Conservation (phyloP, 2,329 filamentous ascomycete genomes). For the Cercospora nicotianae region DNA sequence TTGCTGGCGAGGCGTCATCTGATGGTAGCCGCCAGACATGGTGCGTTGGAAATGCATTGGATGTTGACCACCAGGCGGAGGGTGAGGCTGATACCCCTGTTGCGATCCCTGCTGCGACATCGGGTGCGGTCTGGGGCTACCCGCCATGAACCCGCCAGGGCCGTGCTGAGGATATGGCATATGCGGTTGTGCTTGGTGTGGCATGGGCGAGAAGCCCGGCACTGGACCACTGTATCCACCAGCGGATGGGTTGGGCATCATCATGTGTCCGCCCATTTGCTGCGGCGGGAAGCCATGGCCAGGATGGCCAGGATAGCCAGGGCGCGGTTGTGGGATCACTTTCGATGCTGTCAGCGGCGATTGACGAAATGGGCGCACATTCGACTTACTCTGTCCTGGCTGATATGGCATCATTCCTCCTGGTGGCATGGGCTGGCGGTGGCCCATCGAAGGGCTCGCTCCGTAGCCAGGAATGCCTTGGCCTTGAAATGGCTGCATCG, state of each 20-base stretch:
- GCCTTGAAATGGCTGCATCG: slow-evolving; percentile 60
- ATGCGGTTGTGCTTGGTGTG: slow-evolving; percentile 67
- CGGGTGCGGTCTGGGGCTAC: slow-evolving; percentile 82
- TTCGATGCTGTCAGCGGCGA: slow-evolving; percentile 68
- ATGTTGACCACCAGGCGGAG: slow-evolving; percentile 29
- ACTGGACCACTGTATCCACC: slow-evolving; percentile 70
- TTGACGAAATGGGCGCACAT: slow-evolving; percentile 33
- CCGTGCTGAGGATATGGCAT: slow-evolving; percentile 39
- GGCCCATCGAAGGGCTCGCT: slow-evolving; percentile 65
- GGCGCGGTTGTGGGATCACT: slow-evolving; percentile 40
- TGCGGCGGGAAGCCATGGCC: slow-evolving; percentile 24
- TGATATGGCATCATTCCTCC: slow-evolving; percentile 30
- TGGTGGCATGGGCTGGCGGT: slow-evolving; percentile 31
- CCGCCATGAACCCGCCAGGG: slow-evolving; percentile 63
- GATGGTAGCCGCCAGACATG: slow-evolving; percentile 38
- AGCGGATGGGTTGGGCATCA: slow-evolving; percentile 72
- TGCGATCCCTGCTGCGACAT: slow-evolving; percentile 96
- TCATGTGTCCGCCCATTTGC: slow-evolving; percentile 69
- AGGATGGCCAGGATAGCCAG: slow-evolving; percentile 25
- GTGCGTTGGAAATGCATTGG: slow-evolving; percentile 32
- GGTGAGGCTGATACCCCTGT: slow-evolving; percentile 63
- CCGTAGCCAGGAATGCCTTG: slow-evolving; percentile 70
- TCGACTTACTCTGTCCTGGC: slow-evolving; percentile 30
- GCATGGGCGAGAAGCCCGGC: slow-evolving; percentile 65
- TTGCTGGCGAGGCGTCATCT: slow-evolving; percentile 40